Percentiles rank a stretch among this genome's conserved stretches.
Conservation (phyloP, 1,284 basidiomycete genomes). For the Cerioporus squamosus region DNA sequence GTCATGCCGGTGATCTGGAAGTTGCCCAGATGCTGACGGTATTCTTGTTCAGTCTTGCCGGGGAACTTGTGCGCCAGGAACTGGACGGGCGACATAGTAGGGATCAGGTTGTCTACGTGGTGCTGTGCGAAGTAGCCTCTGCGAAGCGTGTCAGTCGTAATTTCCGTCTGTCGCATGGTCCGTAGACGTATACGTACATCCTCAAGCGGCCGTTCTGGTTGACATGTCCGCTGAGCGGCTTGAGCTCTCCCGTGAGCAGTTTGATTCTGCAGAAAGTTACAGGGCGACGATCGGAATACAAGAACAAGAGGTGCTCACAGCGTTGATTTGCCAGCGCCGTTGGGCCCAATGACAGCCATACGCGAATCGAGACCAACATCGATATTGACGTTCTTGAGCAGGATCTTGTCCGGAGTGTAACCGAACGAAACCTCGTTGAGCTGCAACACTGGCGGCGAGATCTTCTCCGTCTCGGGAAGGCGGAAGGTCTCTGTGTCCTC, state of each 20-base stretch:
- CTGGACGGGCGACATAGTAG: constrained; percentile 87
- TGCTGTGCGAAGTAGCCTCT: constrained; percentile 97
- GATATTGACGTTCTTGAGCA: constrained; percentile 86
- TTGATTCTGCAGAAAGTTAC: constrained; percentile 71
- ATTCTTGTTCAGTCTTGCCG: constrained; percentile 96
- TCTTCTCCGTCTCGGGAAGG: constrained; percentile 95
- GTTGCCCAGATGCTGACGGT: constrained; percentile 93
- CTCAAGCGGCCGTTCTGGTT: constrained; percentile 91
- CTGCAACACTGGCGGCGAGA: constrained; percentile 95
- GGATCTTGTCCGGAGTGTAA: constrained; percentile 80
- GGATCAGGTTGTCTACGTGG: constrained; percentile 92
- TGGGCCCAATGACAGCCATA: constrained; percentile 89
- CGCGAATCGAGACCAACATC: constrained; percentile 90
- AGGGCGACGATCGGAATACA: neutral
- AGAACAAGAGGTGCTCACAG: constrained; percentile 48
- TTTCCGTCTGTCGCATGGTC: neutral
- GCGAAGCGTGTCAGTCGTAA: neutral
- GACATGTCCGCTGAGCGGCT: constrained; percentile 81
- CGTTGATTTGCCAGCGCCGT: constrained; percentile 83
- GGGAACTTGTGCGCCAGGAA: constrained; percentile 94
- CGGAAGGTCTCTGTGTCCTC: constrained; percentile 92
- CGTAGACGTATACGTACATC: constrained; percentile 57
- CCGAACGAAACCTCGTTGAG: constrained; percentile 93
- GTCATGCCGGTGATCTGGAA: constrained; percentile 99
- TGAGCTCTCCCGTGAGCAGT: constrained; percentile 89